Evolutionary conservation across 2,329 filamentous ascomycete species (phyloP).

Genomic region (Grosmannia serpens): DNA sequence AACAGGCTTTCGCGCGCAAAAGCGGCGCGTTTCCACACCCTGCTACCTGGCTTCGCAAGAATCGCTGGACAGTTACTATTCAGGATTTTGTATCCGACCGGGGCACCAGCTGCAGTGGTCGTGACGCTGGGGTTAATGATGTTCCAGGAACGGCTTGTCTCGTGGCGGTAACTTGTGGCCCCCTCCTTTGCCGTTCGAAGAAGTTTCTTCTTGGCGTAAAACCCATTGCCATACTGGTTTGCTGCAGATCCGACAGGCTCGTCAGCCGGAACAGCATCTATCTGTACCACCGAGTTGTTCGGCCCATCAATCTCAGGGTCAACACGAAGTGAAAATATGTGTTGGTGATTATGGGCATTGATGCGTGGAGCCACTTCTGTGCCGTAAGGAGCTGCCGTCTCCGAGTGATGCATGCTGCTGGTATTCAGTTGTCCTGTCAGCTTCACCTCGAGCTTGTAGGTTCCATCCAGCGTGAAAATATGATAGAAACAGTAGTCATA

Average conservation of each 20-base stretch:
- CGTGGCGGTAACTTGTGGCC: constrained; percentile 70
- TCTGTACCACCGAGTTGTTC: constrained; percentile 75
- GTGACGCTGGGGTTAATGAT: constrained; percentile 73
- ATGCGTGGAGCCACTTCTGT: constrained; percentile 85
- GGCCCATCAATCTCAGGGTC: constrained; percentile 71
- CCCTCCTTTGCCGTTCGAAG: constrained; percentile 58
- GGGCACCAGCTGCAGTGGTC: constrained; percentile 78
- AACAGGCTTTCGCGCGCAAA: constrained; percentile 81
- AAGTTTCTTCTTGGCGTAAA: constrained; percentile 75
- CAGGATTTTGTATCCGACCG: constrained; percentile 78
- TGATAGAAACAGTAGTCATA: constrained; percentile 60
- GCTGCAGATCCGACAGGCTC: constrained; percentile 68
- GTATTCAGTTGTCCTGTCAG: constrained; percentile 90
- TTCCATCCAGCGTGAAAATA: constrained; percentile 58
- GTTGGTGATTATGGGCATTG: constrained; percentile 93
- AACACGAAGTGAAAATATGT: constrained; percentile 82
- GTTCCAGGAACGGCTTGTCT: constrained; percentile 75
- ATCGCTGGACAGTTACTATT: constrained; percentile 71
- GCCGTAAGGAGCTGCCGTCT: constrained; percentile 78
- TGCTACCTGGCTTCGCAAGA: constrained; percentile 65
- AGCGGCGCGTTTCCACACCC: constrained; percentile 86
- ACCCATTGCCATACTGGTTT: constrained; percentile 85
- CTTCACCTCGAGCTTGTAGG: constrained; percentile 83
- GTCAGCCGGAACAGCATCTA: constrained; percentile 60
- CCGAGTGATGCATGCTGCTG: constrained; percentile 66